Evolutionary conservation across 192 early-diverging fungal species (phyloP).

Genomic region (Gaertneriomyces sp.): DNA sequence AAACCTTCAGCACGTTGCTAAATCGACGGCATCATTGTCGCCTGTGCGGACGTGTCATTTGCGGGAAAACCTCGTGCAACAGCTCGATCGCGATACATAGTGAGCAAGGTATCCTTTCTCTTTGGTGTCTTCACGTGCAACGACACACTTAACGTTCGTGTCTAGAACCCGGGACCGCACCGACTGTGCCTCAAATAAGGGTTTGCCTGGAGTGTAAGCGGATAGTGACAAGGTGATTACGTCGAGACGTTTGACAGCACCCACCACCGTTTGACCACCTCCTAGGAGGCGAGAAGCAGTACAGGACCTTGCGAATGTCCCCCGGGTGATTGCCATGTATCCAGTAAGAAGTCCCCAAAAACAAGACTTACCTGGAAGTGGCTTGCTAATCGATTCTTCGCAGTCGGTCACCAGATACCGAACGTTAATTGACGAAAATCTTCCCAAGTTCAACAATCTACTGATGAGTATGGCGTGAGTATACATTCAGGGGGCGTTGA

Average conservation of each 20-base stretch:
- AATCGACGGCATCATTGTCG: conserved; percentile 54
- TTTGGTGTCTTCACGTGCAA: background rate
- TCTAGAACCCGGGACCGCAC: background rate
- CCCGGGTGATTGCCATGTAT: no score
- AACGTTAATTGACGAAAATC: conserved; percentile 29
- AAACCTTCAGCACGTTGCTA: conserved; percentile 31
- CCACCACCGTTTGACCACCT: no score
- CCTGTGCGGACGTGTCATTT: conserved; percentile 49
- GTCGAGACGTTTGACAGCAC: no score
- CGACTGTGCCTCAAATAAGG: conserved; percentile 21
- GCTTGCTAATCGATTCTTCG: no score
- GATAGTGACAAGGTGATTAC: conserved; percentile 31
- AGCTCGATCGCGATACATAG: background rate
- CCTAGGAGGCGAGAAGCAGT: no score
- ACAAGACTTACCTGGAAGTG: no score
- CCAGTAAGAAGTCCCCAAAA: no score
- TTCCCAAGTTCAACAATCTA: conserved; percentile 46
- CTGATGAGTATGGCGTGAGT: conserved; percentile 38
- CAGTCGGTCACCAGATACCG: conserved; percentile 29
- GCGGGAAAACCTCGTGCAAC: conserved; percentile 31
- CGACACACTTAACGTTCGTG: background rate
- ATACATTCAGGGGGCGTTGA: background rate
- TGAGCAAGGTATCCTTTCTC: background rate
- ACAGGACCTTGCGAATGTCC: no score
- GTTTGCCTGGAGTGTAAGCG: conserved; percentile 37